These are phyloP conservation scores for Eutrema heterophyllum DNA, from an alignment of 345 rosid genomes.

Conservation along the genomic window DNA sequence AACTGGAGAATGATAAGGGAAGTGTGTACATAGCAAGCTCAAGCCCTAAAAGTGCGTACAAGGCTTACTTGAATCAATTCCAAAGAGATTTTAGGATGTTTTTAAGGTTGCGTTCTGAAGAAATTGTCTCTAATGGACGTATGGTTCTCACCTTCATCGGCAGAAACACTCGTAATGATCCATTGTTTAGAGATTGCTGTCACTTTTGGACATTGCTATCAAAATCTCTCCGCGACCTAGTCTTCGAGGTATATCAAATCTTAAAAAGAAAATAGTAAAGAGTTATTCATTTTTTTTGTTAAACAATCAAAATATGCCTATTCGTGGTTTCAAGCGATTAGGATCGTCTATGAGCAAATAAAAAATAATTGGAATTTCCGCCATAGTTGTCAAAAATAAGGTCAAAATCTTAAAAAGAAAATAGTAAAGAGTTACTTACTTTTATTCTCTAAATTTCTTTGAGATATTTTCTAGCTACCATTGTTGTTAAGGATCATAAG, in stretches of 20 bases:
- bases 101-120: conserved; percentile 35
- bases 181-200: conserved; percentile 26
- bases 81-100: conserved; percentile 33
- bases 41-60: conserved; percentile 30
- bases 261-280: no score
- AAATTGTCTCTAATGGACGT: conserved; percentile 35
- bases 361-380: no score
- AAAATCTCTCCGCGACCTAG: background rate
- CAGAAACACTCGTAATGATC: conserved; percentile 21
- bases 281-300: no score
- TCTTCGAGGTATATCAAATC: background rate
- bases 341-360: no score
- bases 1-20: conserved; percentile 13
- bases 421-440: no score
- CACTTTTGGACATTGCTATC: conserved; percentile 29
- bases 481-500: no score
- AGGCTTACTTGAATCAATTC: background rate
- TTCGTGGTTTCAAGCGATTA: no score
- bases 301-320: no score
- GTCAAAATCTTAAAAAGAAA: no score
- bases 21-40: conserved; percentile 24
- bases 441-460: no score
- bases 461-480: no score
- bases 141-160: conserved; percentile 39
- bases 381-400: no score